These are phyloP conservation scores for Rubia tinctorum DNA, from an alignment of 305 asterid species.

Conservation along the genomic window DNA sequence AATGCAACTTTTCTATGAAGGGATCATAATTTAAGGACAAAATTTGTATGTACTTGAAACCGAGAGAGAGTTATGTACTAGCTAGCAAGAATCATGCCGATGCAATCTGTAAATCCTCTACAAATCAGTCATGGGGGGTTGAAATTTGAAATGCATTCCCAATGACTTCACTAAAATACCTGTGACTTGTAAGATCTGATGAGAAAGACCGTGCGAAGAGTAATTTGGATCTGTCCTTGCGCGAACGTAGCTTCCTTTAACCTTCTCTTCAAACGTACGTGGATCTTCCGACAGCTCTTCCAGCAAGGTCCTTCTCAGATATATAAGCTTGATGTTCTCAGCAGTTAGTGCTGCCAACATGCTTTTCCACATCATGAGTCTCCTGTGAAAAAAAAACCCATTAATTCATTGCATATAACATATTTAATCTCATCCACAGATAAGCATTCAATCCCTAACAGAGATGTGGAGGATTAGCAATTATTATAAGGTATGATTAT, in stretches of 20 bases:
- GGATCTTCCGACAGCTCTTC: constrained; percentile 50
- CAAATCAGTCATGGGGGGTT: neutral
- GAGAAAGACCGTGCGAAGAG: constrained; percentile 31
- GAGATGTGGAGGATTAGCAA: too few relatives aligned
- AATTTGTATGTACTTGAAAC: neutral
- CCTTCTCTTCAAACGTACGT: constrained; percentile 57
- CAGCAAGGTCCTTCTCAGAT: constrained; percentile 68
- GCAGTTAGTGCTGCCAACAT: constrained; percentile 51
- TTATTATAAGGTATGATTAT: too few relatives aligned
- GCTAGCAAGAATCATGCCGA: neutral
- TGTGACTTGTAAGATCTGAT: constrained; percentile 74
- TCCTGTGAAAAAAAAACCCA: constrained; percentile 35
- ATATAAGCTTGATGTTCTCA: constrained; percentile 73
- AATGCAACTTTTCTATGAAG: neutral
- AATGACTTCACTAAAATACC: constrained; percentile 38
- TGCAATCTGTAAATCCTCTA: neutral
- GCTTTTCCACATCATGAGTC: constrained; percentile 43
- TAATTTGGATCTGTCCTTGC: constrained; percentile 50
- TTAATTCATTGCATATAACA: too few relatives aligned
- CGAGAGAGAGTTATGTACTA: neutral
- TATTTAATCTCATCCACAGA: too few relatives aligned
- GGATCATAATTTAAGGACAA: neutral
- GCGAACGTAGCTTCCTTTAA: constrained; percentile 66
- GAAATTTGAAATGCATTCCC: neutral
- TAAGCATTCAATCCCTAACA: too few relatives aligned